Base-by-base conservation (phyloP, 2,329 filamentous ascomycete species). In the Sporothrix brasiliensis region DNA sequence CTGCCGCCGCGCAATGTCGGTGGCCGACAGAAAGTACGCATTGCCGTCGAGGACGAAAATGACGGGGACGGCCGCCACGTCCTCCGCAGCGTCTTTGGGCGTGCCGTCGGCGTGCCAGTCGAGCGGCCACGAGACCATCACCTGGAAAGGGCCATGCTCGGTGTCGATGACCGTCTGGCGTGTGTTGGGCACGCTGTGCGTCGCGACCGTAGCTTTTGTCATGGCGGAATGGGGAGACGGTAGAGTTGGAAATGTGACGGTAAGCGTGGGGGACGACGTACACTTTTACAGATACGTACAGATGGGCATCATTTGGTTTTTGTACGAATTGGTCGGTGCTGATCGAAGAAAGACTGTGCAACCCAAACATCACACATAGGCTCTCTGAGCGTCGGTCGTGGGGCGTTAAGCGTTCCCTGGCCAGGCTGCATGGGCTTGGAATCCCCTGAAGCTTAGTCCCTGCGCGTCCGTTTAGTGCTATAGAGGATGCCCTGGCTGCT, bases 121-220 rank as follows among this genome's bases (percentile, higher is more conserved):
- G n/a, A 72, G 60, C 44, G 71, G 71, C 71, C 71, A 72, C 7
- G 71, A 72, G 34, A 50, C 67, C 66, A 63, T 67, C 16, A 72
- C 16, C 60, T 65, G 53, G 16, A 71, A 68, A 3, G 52, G 52
- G 27, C 71, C 71, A 21, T 70, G 54, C 2, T 60, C 34, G 9
- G 71, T 71, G 30, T 71, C 67, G 14, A 72, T 39, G n/a, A 71
- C 34, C 11, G n/a, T 21, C 67, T 72, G 66, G 39, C 58, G 30
- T 1, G 71, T 72, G 70, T 74, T 73, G 53, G 41, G 21, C 60
- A 65, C 60, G 60, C 60, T 34, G 41, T 65, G 60, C 44, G 60
- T 34, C 24, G 24, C 44, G 14, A 21, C 14, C 1, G 60, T 19
- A 14, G 41, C n/a, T 14, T 19, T 34, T 30, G 60, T 50, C 60